These are phyloP conservation scores for Cucurbita argyrosperma DNA, from an alignment of 306 rosid species.

Conservation along the genomic window DNA sequence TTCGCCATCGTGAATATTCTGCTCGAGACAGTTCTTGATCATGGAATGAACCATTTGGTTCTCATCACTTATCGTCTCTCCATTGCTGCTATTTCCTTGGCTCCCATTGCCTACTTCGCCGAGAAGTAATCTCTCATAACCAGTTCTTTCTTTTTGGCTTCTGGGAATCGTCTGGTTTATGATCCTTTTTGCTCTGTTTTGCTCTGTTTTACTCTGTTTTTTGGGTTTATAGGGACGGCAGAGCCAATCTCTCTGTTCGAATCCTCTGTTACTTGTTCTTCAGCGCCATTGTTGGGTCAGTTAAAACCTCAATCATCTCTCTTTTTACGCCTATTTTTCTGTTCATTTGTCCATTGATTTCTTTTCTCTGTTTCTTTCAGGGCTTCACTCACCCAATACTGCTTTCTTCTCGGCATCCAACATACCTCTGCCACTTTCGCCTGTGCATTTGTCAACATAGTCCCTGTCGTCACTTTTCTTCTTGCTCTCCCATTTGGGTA, in stretches of 20 bases:
- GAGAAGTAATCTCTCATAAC: constrained; percentile 40
- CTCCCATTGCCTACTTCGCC: constrained; percentile 51
- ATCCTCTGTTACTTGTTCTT: constrained; percentile 60
- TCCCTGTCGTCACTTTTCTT: constrained; percentile 62
- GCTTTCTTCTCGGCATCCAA: constrained; percentile 75
- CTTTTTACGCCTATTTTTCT: background rate
- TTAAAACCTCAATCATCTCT: background rate
- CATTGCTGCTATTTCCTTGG: constrained; percentile 57
- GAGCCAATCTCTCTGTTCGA: constrained; percentile 46
- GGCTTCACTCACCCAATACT: constrained; percentile 69
- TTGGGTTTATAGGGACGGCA: constrained; percentile 36
- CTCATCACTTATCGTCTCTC: constrained; percentile 59
- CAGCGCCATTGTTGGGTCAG: constrained; percentile 82
- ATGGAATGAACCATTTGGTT: constrained; percentile 85
- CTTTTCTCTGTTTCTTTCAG: constrained; percentile 9
- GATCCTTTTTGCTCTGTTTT: background rate
- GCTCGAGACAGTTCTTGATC: constrained; percentile 67
- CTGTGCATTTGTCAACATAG: constrained; percentile 70
- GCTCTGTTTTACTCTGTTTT: background rate
- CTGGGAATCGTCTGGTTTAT: background rate
- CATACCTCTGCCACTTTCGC: constrained; percentile 85
- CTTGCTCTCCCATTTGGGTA: constrained; percentile 83
- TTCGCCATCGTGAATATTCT: constrained; percentile 67
- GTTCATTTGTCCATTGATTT: background rate
- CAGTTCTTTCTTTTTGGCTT: background rate